Evolutionary conservation across 805 yeast species (phyloP), one percentile per base, ranked within the genome.

Genomic region (Starmerella cellae): DNA sequence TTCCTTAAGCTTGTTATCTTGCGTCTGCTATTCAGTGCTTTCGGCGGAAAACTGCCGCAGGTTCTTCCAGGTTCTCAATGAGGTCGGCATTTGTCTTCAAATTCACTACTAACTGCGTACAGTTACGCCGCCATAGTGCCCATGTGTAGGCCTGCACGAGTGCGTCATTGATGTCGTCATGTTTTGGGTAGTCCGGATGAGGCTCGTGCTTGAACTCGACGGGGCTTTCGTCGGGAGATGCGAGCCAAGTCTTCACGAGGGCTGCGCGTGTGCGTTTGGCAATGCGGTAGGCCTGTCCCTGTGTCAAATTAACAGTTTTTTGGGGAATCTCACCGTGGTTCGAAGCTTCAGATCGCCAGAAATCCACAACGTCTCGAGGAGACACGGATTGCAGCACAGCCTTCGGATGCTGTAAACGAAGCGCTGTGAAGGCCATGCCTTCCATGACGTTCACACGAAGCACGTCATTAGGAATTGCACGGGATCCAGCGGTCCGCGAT

Each of bases 91-190:
- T 31, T 5, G 5, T 16, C 21, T 16, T 8, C n/a, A n/a, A n/a
- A n/a, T n/a, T n/a, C n/a, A n/a, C n/a, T n/a, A n/a, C n/a, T 16
- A 31, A 18, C 16, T 31, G 34, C 21, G 21, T 21, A 8, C 41
- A 16, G 44, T 64, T 66, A 4, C 49, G 33, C 29, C 64, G 60
- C 71, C 77, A 75, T 11, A 60, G 53, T 13, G 63, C 40, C 66
- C 73, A 70, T 1, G 72, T 65, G 2, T 76, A 45, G 1, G 74
- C 80, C 55, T 79, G 82, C 14, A 78, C 59, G n/a, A 78, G 60
- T 1, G 79, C 66, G 55, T 79, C 87, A 8, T 76, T 71, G 42
- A 78, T 60, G 55, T 79, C 87, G 55, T 79, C 87, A 9, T 5
- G 5, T n/a, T 36, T 36, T 20, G 17, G 5, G 8, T 11, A 4